Conservation (phyloP, 352 stramenopile species). For the Globisporangium abappressorium region DNA sequence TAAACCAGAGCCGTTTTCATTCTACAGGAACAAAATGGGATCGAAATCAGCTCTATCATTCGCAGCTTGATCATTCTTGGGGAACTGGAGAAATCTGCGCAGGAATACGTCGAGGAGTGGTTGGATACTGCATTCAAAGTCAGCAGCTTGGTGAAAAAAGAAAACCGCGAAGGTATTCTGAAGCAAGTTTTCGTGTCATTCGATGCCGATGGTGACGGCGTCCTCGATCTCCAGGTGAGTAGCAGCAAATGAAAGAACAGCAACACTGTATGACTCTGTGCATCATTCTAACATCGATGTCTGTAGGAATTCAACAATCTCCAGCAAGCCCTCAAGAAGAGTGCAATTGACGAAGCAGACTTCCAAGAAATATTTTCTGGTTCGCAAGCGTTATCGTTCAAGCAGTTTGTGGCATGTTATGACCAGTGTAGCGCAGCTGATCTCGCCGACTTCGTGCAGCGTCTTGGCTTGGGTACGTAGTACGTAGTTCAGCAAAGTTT, state of each 20-base stretch:
- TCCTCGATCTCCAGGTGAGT: slow-evolving; percentile 38
- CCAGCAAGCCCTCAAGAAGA: slow-evolving; percentile 44
- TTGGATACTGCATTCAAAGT: slow-evolving; percentile 19
- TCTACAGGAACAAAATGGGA: slow-evolving; percentile 16
- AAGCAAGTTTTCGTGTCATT: slow-evolving; percentile 41
- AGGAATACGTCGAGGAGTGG: slow-evolving; percentile 30
- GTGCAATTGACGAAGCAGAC: slow-evolving; percentile 32
- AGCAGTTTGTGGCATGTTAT: slow-evolving; percentile 39
- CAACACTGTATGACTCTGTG: neutral
- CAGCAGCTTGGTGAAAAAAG: slow-evolving; percentile 32
- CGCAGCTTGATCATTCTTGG: slow-evolving; percentile 30
- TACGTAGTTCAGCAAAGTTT: slow-evolving; percentile 18
- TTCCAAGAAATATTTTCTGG: slow-evolving; percentile 40
- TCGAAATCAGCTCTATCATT: slow-evolving; percentile 22
- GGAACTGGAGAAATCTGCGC: slow-evolving; percentile 37
- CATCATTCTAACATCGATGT: neutral
- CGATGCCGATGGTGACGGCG: slow-evolving; percentile 36
- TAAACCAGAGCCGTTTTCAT: neutral
- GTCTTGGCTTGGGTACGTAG: slow-evolving; percentile 45
- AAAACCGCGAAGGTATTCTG: slow-evolving; percentile 37
- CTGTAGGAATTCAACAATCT: slow-evolving; percentile 61
- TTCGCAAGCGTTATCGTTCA: slow-evolving; percentile 23
- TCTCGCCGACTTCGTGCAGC: slow-evolving; percentile 28
- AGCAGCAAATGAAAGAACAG: neutral
- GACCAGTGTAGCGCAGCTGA: slow-evolving; percentile 34